phyloP scores from a whole-genome alignment of 1,284 basidiomycete species.

The Austroboletus niveus region DNA sequence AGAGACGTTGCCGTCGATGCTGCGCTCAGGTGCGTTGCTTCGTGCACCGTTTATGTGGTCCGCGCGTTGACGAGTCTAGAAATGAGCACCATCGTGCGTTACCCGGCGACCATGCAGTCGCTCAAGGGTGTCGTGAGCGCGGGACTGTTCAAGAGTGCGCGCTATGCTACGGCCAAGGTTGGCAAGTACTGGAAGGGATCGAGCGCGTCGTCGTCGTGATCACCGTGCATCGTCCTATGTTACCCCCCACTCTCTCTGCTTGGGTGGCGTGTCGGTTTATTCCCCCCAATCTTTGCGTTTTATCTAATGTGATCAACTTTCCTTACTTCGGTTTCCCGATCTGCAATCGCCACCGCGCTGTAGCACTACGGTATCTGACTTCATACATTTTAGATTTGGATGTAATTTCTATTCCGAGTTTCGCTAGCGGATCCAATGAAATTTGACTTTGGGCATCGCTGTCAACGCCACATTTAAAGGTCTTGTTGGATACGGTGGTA shows the following conservation, averaged over 20 bases:
- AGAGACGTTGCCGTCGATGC: slow-evolving; percentile 50
- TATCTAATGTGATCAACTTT: not conserved
- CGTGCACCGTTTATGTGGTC: not conserved
- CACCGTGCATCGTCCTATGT: not conserved
- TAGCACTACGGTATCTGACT: too few relatives aligned
- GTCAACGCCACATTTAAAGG: too few relatives aligned
- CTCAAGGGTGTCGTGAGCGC: slow-evolving; percentile 86
- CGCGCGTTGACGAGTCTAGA: slow-evolving; percentile 42
- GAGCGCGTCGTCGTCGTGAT: slow-evolving; percentile 5
- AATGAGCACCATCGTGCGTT: slow-evolving; percentile 74
- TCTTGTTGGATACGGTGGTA: too few relatives aligned
- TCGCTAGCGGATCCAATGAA: too few relatives aligned
- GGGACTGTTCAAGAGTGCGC: slow-evolving; percentile 74
- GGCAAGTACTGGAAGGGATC: slow-evolving; percentile 76
- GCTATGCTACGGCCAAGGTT: slow-evolving; percentile 76
- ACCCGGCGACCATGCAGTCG: slow-evolving; percentile 82
- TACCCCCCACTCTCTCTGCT: not conserved
- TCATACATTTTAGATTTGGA: too few relatives aligned
- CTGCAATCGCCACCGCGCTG: too few relatives aligned
- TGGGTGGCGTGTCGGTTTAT: not conserved
- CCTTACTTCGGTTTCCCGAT: too few relatives aligned
- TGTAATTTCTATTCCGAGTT: too few relatives aligned
- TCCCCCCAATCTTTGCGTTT: not conserved
- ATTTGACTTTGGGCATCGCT: too few relatives aligned
- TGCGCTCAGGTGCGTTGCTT: slow-evolving; percentile 55